These are phyloP conservation scores for Apiotrichum siamense DNA, from an alignment of 1,284 basidiomycete species.

Conservation along the genomic window DNA sequence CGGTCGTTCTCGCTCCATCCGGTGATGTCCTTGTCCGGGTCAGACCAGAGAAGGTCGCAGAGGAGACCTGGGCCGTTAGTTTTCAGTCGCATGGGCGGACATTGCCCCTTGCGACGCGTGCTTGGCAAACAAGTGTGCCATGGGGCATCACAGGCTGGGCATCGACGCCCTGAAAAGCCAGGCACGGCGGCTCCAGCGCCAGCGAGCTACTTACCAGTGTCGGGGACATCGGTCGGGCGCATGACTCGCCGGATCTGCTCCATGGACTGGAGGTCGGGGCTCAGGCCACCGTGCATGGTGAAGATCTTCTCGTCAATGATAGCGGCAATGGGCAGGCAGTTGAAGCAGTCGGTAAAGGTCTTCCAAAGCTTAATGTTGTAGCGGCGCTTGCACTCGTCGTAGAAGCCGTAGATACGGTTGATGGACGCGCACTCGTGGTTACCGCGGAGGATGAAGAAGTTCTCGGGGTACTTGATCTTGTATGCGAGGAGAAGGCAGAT, in stretches of 20 bases:
- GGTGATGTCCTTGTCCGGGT: conserved; percentile 98
- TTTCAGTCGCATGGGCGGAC: too few species aligned
- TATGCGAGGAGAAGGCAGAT: conserved; percentile 54
- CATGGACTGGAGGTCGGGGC: conserved; percentile 97
- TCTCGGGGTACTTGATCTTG: conserved; percentile 61
- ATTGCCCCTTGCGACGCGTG: too few species aligned
- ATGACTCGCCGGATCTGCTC: conserved; percentile 99
- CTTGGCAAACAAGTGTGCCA: too few species aligned
- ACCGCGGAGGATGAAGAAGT: conserved; percentile 59
- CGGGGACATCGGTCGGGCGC: conserved; percentile 98
- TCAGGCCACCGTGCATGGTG: conserved; percentile 53
- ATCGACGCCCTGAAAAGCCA: too few species aligned
- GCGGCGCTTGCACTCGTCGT: conserved; percentile 59
- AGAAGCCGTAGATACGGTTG: conserved; percentile 59
- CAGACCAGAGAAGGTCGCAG: conserved; percentile 96
- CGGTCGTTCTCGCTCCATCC: conserved; percentile 99
- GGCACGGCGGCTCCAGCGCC: too few species aligned
- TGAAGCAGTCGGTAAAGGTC: conserved; percentile 61
- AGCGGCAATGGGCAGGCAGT: conserved; percentile 59
- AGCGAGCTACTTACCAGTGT: conserved; percentile 76
- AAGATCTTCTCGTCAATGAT: conserved; percentile 62
- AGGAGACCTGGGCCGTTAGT: conserved; percentile 82
- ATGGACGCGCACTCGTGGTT: conserved; percentile 60
- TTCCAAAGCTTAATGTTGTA: conserved; percentile 64
- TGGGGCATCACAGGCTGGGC: too few species aligned